Evolutionary conservation across 2,329 filamentous ascomycete species (phyloP).

Genomic region (Ascochyta koolunga): DNA sequence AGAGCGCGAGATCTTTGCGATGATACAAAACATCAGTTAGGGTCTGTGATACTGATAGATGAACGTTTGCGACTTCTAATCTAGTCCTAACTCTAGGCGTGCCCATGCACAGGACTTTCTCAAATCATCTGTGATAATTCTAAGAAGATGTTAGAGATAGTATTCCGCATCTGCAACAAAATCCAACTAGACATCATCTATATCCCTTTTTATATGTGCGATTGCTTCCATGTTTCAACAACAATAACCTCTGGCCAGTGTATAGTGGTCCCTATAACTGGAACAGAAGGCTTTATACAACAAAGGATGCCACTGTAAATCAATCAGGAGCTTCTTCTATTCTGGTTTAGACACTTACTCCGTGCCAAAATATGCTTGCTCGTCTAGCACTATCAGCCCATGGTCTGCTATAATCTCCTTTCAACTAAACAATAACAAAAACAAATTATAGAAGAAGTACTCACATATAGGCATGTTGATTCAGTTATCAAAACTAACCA

Average conservation of each 20-base stretch:
- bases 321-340: background rate
- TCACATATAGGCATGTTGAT: too few species aligned
- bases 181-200: background rate
- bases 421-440: background rate
- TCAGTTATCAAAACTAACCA: too few species aligned
- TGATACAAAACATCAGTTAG: too few species aligned
- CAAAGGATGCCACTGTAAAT: slow-evolving; percentile 22
- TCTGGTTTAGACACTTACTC: slow-evolving; percentile 42
- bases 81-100: too few species aligned
- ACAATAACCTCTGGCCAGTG: slow-evolving; percentile 26
- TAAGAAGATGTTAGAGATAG: too few species aligned
- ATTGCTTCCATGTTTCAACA: slow-evolving; percentile 58
- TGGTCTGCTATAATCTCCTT: slow-evolving; percentile 11
- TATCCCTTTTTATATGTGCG: background rate
- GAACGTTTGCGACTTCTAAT: too few species aligned
- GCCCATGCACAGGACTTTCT: too few species aligned
- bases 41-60: too few species aligned
- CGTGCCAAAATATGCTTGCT: slow-evolving; percentile 42
- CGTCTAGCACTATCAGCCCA: slow-evolving; percentile 36
- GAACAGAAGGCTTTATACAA: slow-evolving; percentile 54
- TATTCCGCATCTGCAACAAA: too few species aligned
- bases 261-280: slow-evolving; percentile 49
- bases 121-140: too few species aligned
- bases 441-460: too few species aligned
- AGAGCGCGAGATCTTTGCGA: too few species aligned